Evolutionary conservation across 345 rosid species (phyloP).

Genomic region (Raphanus sativus): DNA sequence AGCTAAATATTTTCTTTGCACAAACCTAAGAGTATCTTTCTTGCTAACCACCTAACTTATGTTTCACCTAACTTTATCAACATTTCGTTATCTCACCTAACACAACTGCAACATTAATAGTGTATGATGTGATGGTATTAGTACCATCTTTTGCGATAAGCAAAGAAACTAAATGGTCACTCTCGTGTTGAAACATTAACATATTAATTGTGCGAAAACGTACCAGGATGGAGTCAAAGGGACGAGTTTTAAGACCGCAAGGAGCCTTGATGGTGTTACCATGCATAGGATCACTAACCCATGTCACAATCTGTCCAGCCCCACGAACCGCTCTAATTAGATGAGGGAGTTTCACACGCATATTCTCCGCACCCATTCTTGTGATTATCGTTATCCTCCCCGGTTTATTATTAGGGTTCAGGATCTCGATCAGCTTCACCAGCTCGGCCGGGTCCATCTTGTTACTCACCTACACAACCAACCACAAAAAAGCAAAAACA

Average conservation of each 20-base stretch:
- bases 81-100: not conserved
- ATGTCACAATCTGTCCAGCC: not conserved
- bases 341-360: not conserved
- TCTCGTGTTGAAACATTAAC: not conserved
- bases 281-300: not conserved
- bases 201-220: not conserved
- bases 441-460: not conserved
- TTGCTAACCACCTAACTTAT: not conserved
- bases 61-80: not conserved
- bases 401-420: not conserved
- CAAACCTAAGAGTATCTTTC: no score
- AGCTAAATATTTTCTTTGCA: no score
- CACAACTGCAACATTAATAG: not conserved
- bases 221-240: not conserved
- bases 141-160: not conserved
- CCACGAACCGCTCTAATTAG: not conserved
- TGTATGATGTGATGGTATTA: not conserved
- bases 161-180: not conserved
- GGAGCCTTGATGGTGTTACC: not conserved
- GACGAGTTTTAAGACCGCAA: not conserved
- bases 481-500: not conserved
- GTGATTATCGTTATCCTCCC: not conserved
- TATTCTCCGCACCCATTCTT: not conserved
- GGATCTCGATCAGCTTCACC: not conserved
- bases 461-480: not conserved